Evolutionary conservation across 2,329 filamentous ascomycete genomes (phyloP), one percentile per base, ranked within the genome.

Genomic region (Metarhizium humberi): DNA sequence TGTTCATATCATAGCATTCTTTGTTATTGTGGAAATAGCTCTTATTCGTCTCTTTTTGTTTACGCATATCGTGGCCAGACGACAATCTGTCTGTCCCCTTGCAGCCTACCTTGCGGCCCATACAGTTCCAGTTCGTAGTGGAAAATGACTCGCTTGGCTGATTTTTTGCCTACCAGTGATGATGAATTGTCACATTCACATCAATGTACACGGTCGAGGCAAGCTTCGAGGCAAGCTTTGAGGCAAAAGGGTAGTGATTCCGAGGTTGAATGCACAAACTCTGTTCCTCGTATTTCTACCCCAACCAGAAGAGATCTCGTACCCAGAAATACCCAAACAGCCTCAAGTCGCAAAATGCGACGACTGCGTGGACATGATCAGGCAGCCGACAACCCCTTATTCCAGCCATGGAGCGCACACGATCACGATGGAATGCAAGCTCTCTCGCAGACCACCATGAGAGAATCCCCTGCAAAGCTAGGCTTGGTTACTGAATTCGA

Each of bases 181-280:
- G 73, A 77, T 46, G 75, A 76, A 38, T 69, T 76, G 30, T 73
- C 74, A 2, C 71, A 73, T 38, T 73, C 74, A 2, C 71, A 73
- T 38, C 56, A 74, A 29, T 66, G 69, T 43, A 64, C 66, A 2
- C 56, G 74, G 10, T 48, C 66, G 25, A 59, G 56, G 8, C 61
- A 55, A 32, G 46, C 75, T 8, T 48, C 66, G 25, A 59, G 56
- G 8, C 61, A 55, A 32, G 46, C 75, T 8, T 48, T 66, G 25
- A 59, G 56, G 8, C 61, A 55, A 32, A 48, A 60, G 30, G 58
- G 32, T 43, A 47, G 50, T 38, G 59, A 60, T 59, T 59, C 38
- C 57, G n/a, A 60, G 54, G n/a, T 50, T 48, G 38, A 38, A 58
- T 55, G 32, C 25, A 50, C 25, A 56, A 46, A 20, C 13, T 38